These are phyloP conservation scores for Aspergillus carlsbadensis DNA, from an alignment of 495 filamentous ascomycete species.

Conservation along the genomic window DNA sequence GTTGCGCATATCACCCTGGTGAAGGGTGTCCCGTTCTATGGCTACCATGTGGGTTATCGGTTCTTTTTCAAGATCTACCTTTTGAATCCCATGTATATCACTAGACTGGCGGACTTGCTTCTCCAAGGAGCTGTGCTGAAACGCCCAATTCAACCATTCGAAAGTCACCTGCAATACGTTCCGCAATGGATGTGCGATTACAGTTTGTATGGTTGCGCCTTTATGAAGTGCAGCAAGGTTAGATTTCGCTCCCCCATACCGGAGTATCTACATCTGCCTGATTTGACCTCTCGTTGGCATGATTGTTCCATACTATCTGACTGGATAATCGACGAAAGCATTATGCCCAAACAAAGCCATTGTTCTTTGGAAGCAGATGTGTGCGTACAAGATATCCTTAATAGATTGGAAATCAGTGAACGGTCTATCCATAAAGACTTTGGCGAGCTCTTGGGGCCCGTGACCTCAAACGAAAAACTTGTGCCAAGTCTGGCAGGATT, in stretches of 20 bases:
- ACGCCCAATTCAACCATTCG: constrained; percentile 81
- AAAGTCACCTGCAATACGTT: constrained; percentile 87
- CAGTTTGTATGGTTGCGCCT: constrained; percentile 91
- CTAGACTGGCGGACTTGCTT: constrained; percentile 77
- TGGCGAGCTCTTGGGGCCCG: constrained; percentile 65
- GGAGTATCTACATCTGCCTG: constrained; percentile 54
- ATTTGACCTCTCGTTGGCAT: constrained; percentile 72
- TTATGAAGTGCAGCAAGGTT: constrained; percentile 68
- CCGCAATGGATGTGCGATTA: constrained; percentile 98
- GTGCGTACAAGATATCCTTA: constrained; percentile 83
- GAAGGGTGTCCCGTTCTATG: constrained; percentile 94
- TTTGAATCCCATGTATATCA: constrained; percentile 79
- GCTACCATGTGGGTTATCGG: constrained; percentile 87
- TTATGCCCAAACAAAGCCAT: constrained; percentile 76
- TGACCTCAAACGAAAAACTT: constrained; percentile 67
- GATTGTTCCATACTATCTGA: constrained; percentile 60
- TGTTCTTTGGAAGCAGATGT: constrained; percentile 88
- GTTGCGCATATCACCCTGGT: constrained; percentile 89
- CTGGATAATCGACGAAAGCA: constrained; percentile 55
- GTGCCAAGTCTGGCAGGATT: constrained; percentile 93
- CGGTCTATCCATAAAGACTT: constrained; percentile 87
- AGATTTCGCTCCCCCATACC: constrained; percentile 78
- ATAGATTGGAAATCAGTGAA: constrained; percentile 68
- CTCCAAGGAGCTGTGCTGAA: constrained; percentile 84
- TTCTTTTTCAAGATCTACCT: constrained; percentile 95